Evolutionary conservation across 768 basidiomycete species (phyloP).

Genomic region (Tulasnella sp.): DNA sequence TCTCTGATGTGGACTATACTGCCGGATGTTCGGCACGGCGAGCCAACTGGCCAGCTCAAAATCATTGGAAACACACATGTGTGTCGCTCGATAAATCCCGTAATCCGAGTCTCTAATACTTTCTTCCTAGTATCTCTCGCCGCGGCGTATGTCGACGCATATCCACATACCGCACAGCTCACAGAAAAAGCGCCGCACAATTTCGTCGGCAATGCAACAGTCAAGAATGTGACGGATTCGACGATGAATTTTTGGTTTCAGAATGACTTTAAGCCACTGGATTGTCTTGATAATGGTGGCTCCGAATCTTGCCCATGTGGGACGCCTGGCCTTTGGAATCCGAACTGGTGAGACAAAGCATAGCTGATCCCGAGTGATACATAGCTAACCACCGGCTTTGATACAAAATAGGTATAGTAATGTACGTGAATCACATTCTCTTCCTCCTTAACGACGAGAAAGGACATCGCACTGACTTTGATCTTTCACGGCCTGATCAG

Average conservation of each 20-base stretch:
- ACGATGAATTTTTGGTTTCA: conserved; percentile 16
- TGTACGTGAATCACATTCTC: neutral
- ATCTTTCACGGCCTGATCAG: conserved; percentile 24
- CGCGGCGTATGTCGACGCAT: conserved; percentile 3
- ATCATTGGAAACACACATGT: conserved; percentile 16
- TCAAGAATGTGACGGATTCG: neutral
- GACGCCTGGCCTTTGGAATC: conserved; percentile 29
- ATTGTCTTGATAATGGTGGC: conserved; percentile 16
- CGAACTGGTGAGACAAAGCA: conserved; percentile 45
- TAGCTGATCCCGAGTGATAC: conserved; percentile 24
- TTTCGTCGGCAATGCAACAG: conserved; percentile 1
- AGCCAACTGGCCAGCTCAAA: conserved; percentile 61
- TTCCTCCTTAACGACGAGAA: no score
- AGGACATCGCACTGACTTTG: no score
- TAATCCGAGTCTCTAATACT: neutral
- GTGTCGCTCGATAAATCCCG: no score
- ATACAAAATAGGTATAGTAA: neutral
- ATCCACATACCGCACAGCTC: neutral
- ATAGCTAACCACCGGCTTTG: conserved; percentile 24
- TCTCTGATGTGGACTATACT: conserved; percentile 44
- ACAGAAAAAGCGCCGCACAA: neutral
- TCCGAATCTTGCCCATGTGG: conserved; percentile 9
- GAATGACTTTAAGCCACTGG: conserved; percentile 11
- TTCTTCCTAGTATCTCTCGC: conserved; percentile 12
- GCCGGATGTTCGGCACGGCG: conserved; percentile 50